These are phyloP conservation scores for Diospyros kaki DNA, from an alignment of 148 eudicot species.

Conservation along the genomic window DNA sequence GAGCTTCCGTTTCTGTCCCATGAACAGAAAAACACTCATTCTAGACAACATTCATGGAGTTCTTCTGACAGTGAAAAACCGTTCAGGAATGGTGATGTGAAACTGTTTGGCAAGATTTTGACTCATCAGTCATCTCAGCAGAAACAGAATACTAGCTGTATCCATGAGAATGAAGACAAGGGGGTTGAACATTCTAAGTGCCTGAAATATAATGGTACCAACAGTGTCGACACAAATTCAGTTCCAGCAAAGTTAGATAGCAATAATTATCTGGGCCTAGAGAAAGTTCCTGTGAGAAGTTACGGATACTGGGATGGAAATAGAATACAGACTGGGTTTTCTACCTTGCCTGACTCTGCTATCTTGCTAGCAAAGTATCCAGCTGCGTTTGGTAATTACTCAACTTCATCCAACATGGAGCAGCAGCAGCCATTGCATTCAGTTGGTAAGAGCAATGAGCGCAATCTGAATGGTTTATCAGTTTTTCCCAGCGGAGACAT, in stretches of 20 bases:
- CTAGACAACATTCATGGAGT: conserved; percentile 20
- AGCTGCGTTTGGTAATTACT: conserved; percentile 47
- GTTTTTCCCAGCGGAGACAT: conserved; percentile 38
- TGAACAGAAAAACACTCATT: conserved; percentile 18
- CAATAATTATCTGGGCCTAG: conserved; percentile 36
- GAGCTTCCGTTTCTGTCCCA: conserved; percentile 34
- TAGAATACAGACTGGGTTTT: conserved; percentile 47
- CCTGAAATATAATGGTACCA: conserved; percentile 20
- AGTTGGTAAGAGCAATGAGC: conserved; percentile 23
- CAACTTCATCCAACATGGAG: conserved; percentile 36
- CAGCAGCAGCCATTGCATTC: conserved; percentile 30
- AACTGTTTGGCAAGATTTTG: conserved; percentile 84
- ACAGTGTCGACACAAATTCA: conserved; percentile 26
- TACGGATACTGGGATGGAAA: conserved; percentile 76
- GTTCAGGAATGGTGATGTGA: conserved; percentile 65
- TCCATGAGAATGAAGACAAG: conserved; percentile 20
- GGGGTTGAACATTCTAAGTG: conserved; percentile 15
- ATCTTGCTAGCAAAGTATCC: conserved; percentile 67
- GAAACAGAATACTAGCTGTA: conserved; percentile 21
- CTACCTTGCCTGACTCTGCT: conserved; percentile 66
- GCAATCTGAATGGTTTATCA: conserved; percentile 40
- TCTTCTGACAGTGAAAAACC: conserved; percentile 50
- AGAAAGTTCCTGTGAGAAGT: conserved; percentile 57
- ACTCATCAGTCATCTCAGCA: conserved; percentile 44
- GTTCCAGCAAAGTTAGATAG: conserved; percentile 22